phyloP scores from a whole-genome alignment of 495 filamentous ascomycete genomes.

The Penicillium riverlandense region DNA sequence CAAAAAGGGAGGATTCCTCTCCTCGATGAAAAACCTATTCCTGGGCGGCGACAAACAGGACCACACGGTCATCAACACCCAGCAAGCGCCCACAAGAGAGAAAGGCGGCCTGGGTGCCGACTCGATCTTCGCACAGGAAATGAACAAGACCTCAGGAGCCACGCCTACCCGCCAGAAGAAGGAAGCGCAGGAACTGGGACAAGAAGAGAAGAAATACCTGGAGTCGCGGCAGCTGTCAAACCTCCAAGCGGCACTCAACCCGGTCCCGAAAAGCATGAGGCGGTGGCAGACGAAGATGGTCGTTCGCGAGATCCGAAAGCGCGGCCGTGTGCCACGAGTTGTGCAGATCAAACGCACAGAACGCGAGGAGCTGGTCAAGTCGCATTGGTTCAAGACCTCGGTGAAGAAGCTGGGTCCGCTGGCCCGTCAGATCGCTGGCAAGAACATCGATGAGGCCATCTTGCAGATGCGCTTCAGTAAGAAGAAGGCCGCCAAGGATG shows the following conservation, averaged over 20 bases:
- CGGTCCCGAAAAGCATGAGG: constrained; percentile 54
- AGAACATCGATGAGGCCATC: constrained; percentile 86
- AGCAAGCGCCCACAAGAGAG: constrained; percentile 22
- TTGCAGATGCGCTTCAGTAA: constrained; percentile 91
- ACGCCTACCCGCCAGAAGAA: constrained; percentile 14
- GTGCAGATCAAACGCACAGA: constrained; percentile 67
- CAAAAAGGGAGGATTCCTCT: constrained; percentile 7
- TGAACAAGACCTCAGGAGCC: constrained; percentile 20
- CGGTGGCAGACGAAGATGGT: constrained; percentile 82
- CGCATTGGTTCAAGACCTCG: constrained; percentile 65
- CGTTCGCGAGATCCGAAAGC: constrained; percentile 57
- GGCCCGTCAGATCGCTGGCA: constrained; percentile 81
- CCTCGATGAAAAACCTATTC: constrained; percentile 34
- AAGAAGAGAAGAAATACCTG: constrained; percentile 13
- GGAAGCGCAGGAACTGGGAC: constrained; percentile 1
- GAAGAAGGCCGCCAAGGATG: constrained; percentile 85
- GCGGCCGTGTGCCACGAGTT: constrained; percentile 57
- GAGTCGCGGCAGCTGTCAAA: constrained; percentile 38
- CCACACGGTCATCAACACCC: constrained; percentile 21
- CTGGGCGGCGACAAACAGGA: constrained; percentile 23
- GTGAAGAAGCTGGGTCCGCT: constrained; percentile 83
- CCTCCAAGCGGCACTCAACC: constrained; percentile 56
- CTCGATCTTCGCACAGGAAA: constrained; percentile 40
- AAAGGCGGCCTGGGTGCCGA: constrained; percentile 28
- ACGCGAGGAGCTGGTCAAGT: constrained; percentile 55